These are phyloP conservation scores for Sphaerostilbella broomeana DNA, from an alignment of 2,329 filamentous ascomycete species.

Conservation along the genomic window DNA sequence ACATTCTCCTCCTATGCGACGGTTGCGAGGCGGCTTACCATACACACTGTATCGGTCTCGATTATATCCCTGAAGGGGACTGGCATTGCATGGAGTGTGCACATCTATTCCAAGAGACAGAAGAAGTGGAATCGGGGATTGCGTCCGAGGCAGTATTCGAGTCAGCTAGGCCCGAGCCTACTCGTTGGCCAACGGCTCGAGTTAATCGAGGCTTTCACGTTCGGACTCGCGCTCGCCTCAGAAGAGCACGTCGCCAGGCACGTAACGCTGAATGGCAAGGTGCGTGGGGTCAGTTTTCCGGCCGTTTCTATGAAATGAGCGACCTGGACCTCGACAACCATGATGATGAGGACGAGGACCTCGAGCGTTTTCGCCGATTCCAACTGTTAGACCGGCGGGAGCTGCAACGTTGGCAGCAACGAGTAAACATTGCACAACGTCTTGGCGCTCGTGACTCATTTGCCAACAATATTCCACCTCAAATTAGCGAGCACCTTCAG, in stretches of 20 bases:
- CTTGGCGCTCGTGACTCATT: slow-evolving; percentile 71
- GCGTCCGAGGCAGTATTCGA: slow-evolving; percentile 27
- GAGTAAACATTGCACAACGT: slow-evolving; percentile 72
- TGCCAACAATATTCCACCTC: slow-evolving; percentile 49
- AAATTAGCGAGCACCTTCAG: slow-evolving; percentile 57
- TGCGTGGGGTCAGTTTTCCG: slow-evolving; percentile 65
- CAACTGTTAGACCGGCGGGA: slow-evolving; percentile 52
- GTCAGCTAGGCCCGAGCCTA: slow-evolving; percentile 25
- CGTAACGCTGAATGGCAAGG: slow-evolving; percentile 84
- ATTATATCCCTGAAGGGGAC: slow-evolving; percentile 64
- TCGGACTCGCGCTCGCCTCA: slow-evolving; percentile 52
- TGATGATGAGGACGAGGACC: slow-evolving; percentile 63
- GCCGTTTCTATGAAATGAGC: slow-evolving; percentile 53
- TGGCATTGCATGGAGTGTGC: slow-evolving; percentile 91
- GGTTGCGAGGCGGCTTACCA: slow-evolving; percentile 86
- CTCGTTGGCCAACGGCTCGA: slow-evolving; percentile 27
- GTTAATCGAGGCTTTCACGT: slow-evolving; percentile 31
- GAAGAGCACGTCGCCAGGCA: slow-evolving; percentile 51
- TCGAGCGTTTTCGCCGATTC: slow-evolving; percentile 47
- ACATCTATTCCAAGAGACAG: slow-evolving; percentile 37
- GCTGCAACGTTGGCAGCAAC: slow-evolving; percentile 72
- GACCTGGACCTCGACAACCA: slow-evolving; percentile 36
- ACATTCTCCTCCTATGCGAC: slow-evolving; percentile 83
- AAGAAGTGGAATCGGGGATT: slow-evolving; percentile 28
- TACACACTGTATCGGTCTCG: slow-evolving; percentile 82